Base-by-base conservation (phyloP, 1,139 yeast genomes). In the Yamadazyma diddensiae region DNA sequence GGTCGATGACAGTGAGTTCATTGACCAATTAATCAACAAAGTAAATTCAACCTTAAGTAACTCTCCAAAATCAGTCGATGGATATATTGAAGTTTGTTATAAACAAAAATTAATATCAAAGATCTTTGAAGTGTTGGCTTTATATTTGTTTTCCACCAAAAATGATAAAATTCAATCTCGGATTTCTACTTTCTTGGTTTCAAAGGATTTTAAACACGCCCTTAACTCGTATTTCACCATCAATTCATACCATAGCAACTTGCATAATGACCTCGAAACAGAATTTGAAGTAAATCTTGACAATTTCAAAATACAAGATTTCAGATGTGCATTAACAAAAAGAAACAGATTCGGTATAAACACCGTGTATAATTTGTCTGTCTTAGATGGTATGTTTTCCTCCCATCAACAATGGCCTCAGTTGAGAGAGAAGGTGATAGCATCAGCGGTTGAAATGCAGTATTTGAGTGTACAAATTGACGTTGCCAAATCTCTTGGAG, bases 401-500 rank as follows among this genome's bases (percentile, higher is more conserved):
- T 46, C 50, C 18, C 67, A 72, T 26, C 54, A 59, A 0, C 54
- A 57, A 6, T 84, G 94, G 94, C 42, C 47, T 0, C 63, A 61
- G 1, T 35, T 65, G 5, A 65, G 80, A 41, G 65, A 66, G 7
- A 76, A 74, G 34, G 70, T 87, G 5, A 57, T 73, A 4, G 68
- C 71, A 3, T 78, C 85, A 1, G 80, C 88, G 41, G 58, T 79
- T 27, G 80, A 82, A 45, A 52, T 79, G 28, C 88, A 86, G 40
- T 72, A 69, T 50, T 67, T 80, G 14, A 72, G 78, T 32, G 73
- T 92, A 1, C 95, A 87, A 50, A 65, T 81, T 15, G 63, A 75
- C 3, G 73, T 83, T 17, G 81, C 86, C 3, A 81, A 80, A 49
- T 75, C 95, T 0, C 79, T 84, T 72, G 90, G 94, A 31, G 88